Evolutionary conservation across 345 rosid genomes (phyloP).

Genomic region (Conringia planisiliqua): DNA sequence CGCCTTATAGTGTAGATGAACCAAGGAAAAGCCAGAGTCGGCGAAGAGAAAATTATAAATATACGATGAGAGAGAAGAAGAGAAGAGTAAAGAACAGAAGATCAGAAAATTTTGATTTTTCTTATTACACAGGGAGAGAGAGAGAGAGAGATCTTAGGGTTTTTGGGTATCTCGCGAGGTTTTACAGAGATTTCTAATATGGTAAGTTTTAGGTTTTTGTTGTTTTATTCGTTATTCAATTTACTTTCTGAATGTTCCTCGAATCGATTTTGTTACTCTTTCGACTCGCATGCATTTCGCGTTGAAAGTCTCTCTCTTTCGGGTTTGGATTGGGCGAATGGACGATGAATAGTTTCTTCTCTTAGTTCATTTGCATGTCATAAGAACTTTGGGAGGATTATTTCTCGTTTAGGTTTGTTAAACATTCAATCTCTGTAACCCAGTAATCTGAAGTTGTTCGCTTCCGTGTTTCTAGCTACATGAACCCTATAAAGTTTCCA

Average conservation of each 20-base stretch:
- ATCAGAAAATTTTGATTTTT: slow-evolving; percentile 15
- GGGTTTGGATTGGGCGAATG: not conserved
- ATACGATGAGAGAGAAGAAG: not conserved
- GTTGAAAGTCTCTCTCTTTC: not conserved
- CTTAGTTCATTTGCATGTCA: slow-evolving; percentile 1
- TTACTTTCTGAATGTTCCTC: not conserved
- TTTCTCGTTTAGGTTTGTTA: not conserved
- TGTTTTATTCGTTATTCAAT: not conserved
- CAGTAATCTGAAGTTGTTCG: slow-evolving; percentile 4
- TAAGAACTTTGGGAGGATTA: not conserved
- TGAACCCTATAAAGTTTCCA: not conserved
- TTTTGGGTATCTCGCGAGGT: slow-evolving; percentile 10
- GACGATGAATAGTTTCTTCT: not conserved
- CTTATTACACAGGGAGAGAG: not conserved
- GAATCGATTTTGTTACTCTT: slow-evolving; percentile 6
- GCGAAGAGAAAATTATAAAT: not conserved
- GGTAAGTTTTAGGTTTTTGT: slow-evolving; percentile 14
- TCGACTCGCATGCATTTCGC: not conserved
- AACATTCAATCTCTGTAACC: not conserved
- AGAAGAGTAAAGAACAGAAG: not conserved
- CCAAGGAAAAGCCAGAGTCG: slow-evolving; percentile 11
- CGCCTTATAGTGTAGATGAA: not conserved
- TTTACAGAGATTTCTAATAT: slow-evolving; percentile 1
- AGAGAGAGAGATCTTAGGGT: slow-evolving; percentile 12
- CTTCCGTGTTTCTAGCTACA: not conserved